Base-by-base conservation (phyloP, 768 basidiomycete species). In the Pholiota molesta region DNA sequence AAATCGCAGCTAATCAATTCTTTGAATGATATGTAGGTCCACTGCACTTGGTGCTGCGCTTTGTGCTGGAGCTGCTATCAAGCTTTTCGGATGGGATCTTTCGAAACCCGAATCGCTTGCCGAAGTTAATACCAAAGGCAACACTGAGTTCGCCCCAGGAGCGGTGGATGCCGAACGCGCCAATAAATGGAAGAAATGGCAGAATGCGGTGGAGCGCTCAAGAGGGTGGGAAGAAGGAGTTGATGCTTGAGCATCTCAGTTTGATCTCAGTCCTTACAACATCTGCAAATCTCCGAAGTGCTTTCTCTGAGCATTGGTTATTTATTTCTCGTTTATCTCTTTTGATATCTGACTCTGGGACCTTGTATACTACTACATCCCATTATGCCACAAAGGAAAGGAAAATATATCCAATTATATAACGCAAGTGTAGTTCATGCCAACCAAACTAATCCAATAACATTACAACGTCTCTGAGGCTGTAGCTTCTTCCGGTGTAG, bases 1-100 rank as follows among this genome's bases (percentile, higher is more conserved):
- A 7, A 29, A 45, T 4, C 23, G 19, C 33, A 6, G 29, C 23
- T 67, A 19, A 45, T 39, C 9, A 45, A 52, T 56, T 29, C 51
- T 57, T 33, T 31, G 2, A 9, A 31, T 31, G 31, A 23, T 45
- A 40, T 55, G n/a, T 66, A 94, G 92, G 74, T 96, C 94, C 2
- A 99, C 97, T 16, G 97, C 97, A 2, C 82, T 99, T 53, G 97
- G 97, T 19, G 94, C 95, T 9, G 97, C 97, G 23, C 79, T 99
- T 58, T 87, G 97, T 31, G 97, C 97, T 16, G 97, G 92, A 28
- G 85, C 91, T 39, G 95, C 97, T 2, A 83, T 99, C 54, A 78
- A 83, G 6, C 79, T 98, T 23, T 96, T 92, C 69, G 97, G 95
- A 52, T 99, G 97, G 97, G 89, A 99, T 74, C 77, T 99, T 57